Percentiles rank a stretch among this genome's conserved stretches.
Conservation (phyloP, 768 basidiomycete genomes). For the Brasilioporus rufonigricans region DNA sequence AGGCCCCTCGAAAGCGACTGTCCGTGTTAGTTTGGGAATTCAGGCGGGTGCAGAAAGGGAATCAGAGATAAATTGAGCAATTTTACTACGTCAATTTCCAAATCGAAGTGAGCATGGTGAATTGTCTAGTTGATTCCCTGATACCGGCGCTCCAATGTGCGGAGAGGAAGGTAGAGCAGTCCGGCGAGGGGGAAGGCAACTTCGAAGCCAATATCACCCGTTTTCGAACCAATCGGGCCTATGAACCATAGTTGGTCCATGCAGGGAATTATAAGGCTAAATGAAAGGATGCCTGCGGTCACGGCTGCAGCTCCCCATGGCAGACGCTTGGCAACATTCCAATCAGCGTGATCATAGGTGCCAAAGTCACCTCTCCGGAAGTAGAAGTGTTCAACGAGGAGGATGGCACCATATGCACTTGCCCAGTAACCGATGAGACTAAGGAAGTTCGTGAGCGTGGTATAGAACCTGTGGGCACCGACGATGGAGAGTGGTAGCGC, state of each 20-base stretch:
- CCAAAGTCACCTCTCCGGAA: slow-evolving; percentile 53
- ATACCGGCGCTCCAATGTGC: slow-evolving; percentile 45
- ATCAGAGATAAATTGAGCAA: slow-evolving; percentile 1
- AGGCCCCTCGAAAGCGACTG: background rate
- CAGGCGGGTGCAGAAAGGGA: background rate
- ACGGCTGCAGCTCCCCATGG: slow-evolving; percentile 66
- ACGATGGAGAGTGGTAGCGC: slow-evolving; percentile 67
- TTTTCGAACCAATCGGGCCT: slow-evolving; percentile 60
- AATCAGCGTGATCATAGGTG: slow-evolving; percentile 48
- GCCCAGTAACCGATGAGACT: slow-evolving; percentile 70
- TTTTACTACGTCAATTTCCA: slow-evolving; percentile 10
- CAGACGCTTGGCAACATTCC: slow-evolving; percentile 50
- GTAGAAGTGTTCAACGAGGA: slow-evolving; percentile 64
- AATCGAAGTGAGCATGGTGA: background rate
- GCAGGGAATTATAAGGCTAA: slow-evolving; percentile 57
- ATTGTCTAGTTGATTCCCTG: slow-evolving; percentile 22
- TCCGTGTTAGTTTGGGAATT: background rate
- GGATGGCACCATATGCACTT: slow-evolving; percentile 53
- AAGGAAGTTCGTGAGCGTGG: slow-evolving; percentile 61
- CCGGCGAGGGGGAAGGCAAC: slow-evolving; percentile 50
- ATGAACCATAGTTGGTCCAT: slow-evolving; percentile 73
- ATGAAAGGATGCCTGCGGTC: slow-evolving; percentile 46
- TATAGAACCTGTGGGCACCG: slow-evolving; percentile 66
- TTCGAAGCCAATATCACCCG: slow-evolving; percentile 74
- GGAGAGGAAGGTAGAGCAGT: slow-evolving; percentile 52